phyloP scores from a whole-genome alignment of 2,329 filamentous ascomycete genomes.

The Fusarium luffae region DNA sequence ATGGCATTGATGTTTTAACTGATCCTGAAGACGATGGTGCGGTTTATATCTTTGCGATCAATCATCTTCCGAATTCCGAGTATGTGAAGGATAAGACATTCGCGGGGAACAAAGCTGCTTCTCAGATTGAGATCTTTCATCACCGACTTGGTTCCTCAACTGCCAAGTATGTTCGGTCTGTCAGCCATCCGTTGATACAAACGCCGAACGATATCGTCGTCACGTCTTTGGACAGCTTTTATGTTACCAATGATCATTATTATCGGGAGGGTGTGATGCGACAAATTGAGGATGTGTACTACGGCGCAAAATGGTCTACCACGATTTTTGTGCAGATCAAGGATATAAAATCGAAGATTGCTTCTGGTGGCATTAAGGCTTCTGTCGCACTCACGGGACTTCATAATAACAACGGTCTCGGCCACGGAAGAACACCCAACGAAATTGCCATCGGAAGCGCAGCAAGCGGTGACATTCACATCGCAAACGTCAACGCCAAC shows the following conservation, averaged over 20 bases:
- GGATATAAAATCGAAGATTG: slow-evolving; percentile 26
- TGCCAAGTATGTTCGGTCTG: slow-evolving; percentile 61
- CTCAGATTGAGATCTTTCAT: slow-evolving; percentile 68
- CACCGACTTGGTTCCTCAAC: slow-evolving; percentile 58
- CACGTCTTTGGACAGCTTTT: slow-evolving; percentile 59
- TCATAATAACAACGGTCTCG: slow-evolving; percentile 68
- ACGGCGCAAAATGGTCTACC: slow-evolving; percentile 59
- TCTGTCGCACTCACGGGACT: slow-evolving; percentile 57
- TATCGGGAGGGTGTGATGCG: slow-evolving; percentile 62
- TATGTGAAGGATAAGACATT: slow-evolving; percentile 45
- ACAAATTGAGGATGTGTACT: slow-evolving; percentile 58
- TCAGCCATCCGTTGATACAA: slow-evolving; percentile 62
- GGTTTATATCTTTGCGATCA: slow-evolving; percentile 70
- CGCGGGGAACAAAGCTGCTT: slow-evolving; percentile 54
- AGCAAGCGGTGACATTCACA: slow-evolving; percentile 59
- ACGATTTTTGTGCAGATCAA: slow-evolving; percentile 55
- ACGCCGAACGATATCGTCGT: slow-evolving; percentile 70
- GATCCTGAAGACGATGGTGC: slow-evolving; percentile 55
- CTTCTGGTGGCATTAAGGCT: slow-evolving; percentile 38
- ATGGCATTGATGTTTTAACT: slow-evolving; percentile 69
- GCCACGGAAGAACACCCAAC: slow-evolving; percentile 55
- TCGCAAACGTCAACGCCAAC: slow-evolving; percentile 48
- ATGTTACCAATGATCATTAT: slow-evolving; percentile 70
- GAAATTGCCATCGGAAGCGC: slow-evolving; percentile 59
- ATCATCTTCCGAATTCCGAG: slow-evolving; percentile 65